Evolutionary conservation across 129 eudicot genomes (phyloP).

Genomic region (Tagetes patula): DNA sequence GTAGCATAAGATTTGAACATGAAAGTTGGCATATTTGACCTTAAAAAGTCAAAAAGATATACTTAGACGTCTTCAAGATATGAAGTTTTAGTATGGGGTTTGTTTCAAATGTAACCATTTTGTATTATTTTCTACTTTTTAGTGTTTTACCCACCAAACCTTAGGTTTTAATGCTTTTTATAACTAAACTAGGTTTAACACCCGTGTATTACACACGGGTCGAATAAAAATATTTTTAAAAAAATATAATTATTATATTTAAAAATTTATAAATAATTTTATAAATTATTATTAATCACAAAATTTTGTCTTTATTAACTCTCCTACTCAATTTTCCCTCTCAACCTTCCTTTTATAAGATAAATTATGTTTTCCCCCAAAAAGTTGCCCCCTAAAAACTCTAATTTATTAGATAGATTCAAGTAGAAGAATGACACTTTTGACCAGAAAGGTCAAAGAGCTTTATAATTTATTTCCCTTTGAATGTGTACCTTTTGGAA

Average conservation of each 20-base stretch:
- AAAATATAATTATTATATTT: no score
- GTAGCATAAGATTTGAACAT: not conserved
- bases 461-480: slow-evolving; percentile 6
- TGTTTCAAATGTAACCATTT: not conserved
- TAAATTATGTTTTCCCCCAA: no score
- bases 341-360: no score
- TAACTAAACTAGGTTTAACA: not conserved
- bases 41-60: slow-evolving; percentile 18
- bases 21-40: slow-evolving; percentile 19
- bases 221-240: no score
- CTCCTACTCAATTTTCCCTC: no score
- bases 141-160: not conserved
- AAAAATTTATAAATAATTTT: no score
- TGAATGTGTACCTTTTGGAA: slow-evolving; percentile 5
- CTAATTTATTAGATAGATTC: not conserved
- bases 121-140: not conserved
- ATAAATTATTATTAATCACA: no score
- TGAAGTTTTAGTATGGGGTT: not conserved
- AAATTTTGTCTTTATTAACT: no score
- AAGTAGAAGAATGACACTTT: slow-evolving; percentile 13
- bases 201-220: no score
- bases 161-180: not conserved
- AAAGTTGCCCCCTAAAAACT: no score
- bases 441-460: slow-evolving; percentile 32
- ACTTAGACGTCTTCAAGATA: not conserved